These are phyloP conservation scores for Pseudozyma pruni DNA, from an alignment of 1,284 basidiomycete species.

Conservation along the genomic window DNA sequence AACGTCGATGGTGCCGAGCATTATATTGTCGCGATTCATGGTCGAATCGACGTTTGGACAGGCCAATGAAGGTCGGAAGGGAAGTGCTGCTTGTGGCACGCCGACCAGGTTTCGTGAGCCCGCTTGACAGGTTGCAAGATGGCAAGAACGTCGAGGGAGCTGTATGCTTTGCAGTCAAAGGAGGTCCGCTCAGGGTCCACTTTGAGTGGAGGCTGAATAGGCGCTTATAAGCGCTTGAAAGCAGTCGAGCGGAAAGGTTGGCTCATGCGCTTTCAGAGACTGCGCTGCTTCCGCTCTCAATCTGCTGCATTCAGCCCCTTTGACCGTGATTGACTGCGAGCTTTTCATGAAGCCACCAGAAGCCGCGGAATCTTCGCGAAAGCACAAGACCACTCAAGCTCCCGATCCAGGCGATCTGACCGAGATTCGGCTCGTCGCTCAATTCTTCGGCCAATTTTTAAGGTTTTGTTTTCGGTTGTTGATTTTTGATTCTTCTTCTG, in stretches of 20 bases:
- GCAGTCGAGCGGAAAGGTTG: too few species aligned
- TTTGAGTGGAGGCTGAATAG: too few species aligned
- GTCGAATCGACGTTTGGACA: not conserved
- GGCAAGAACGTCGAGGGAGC: not conserved
- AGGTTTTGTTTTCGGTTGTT: not conserved
- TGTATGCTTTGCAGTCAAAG: too few species aligned
- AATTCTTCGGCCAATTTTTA: conserved; percentile 19
- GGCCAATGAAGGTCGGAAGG: not conserved
- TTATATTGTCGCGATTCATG: conserved; percentile 13
- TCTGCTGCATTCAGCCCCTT: too few species aligned
- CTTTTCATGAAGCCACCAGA: conserved; percentile 16
- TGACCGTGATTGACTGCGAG: too few species aligned
- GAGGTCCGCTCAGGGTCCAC: too few species aligned
- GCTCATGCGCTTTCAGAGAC: too few species aligned
- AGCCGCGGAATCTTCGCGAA: conserved; percentile 35
- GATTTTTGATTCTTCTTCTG: not conserved
- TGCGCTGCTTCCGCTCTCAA: too few species aligned
- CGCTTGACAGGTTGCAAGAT: too few species aligned
- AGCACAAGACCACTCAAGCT: not conserved
- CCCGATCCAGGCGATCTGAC: conserved; percentile 12
- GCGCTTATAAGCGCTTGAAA: too few species aligned
- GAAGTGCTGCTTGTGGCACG: too few species aligned
- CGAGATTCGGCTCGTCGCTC: not conserved
- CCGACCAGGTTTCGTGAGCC: too few species aligned
- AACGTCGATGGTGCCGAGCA: conserved; percentile 25